Evolutionary conservation across 805 yeast genomes (phyloP).

Genomic region (Candida multigemmis): DNA sequence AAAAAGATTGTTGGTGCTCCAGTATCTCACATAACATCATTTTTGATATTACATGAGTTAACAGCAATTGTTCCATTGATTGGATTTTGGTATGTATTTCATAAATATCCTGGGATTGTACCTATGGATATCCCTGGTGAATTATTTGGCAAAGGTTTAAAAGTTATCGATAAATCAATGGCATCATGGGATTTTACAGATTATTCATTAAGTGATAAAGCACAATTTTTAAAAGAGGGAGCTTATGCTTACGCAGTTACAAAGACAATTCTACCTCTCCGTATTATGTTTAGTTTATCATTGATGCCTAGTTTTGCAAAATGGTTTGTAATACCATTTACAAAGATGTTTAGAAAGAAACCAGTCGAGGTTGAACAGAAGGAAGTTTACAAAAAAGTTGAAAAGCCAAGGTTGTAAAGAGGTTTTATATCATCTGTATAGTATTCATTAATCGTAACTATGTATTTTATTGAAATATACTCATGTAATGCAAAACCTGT

Average conservation of each 20-base stretch:
- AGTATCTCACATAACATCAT: slow-evolving; percentile 51
- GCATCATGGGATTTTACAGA: slow-evolving; percentile 22
- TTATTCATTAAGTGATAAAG: slow-evolving; percentile 39
- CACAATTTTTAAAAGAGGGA: slow-evolving; percentile 56
- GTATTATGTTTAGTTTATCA: slow-evolving; percentile 41
- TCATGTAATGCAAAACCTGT: too few species aligned
- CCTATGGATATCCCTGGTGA: slow-evolving; percentile 51
- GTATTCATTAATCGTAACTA: too few species aligned
- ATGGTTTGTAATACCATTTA: slow-evolving; percentile 40
- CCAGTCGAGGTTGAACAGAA: slow-evolving; percentile 1
- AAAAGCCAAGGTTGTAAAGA: slow-evolving; percentile 25
- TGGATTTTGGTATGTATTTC: slow-evolving; percentile 59
- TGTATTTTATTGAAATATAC: too few species aligned
- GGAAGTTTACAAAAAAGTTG: slow-evolving; percentile 13
- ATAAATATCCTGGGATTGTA: slow-evolving; percentile 40
- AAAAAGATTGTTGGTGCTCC: slow-evolving; percentile 46
- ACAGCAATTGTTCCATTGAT: slow-evolving; percentile 67
- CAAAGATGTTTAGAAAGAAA: slow-evolving; percentile 11
- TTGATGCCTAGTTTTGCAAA: slow-evolving; percentile 53
- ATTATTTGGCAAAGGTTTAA: slow-evolving; percentile 52
- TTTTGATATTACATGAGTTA: slow-evolving; percentile 62
- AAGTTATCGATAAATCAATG: slow-evolving; percentile 46
- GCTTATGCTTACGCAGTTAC: slow-evolving; percentile 68
- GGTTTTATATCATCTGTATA: neutral
- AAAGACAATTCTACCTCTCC: slow-evolving; percentile 47